Base-by-base conservation (phyloP, 169 alveolate genomes). In the Plasmodium gonderi region DNA sequence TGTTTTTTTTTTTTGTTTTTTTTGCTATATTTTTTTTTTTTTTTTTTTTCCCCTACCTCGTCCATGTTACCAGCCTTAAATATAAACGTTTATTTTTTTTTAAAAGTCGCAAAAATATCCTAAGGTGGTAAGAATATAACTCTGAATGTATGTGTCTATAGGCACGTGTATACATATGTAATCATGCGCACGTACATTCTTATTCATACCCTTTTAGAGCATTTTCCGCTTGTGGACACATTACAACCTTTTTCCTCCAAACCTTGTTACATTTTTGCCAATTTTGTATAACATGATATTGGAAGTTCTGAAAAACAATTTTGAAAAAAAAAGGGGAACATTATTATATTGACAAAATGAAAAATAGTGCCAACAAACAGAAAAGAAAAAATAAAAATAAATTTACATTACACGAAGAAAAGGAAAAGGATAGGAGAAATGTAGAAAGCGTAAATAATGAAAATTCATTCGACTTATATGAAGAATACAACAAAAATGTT, bases 261-360 rank as follows among this genome's bases (percentile, higher is more conserved):
- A 72, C 36, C 40, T 51, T 72, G 76, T 17, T 60, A 83, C 60
- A 14, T 69, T 47, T 82, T 40, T 44, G 17, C 40, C 49, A 68
- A 14, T 45, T 68, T 54, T 12, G 11, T 54, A 64, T 69, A 68
- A 64, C 51, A 83, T 83, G 92, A 68, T 83, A 42, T 83, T 83
- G 60, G 92, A 83, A 26, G 64, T 83, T 17, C 44, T 72, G 76
- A 83, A 83, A 83, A 83, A 72, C 67, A 83, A 69, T 83, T 83
- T 44, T 83, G 82, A 69, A 83, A 74, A 80, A n/a, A 83, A 83
- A 83, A 45, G 83, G 77, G 60, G 92, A 69, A 64, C 64, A 74
- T 69, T 83, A 72, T 72, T 83, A 83, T 72, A 83, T 36, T 76
- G 44, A 83, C 23, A 83, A 83, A 47, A 67, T 80, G 69, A 49